Percentiles rank a stretch among this genome's conserved stretches.
Evolutionary conservation across 176 grass and related monocot genomes (phyloP).

Genomic region (Pharus latifolius): DNA sequence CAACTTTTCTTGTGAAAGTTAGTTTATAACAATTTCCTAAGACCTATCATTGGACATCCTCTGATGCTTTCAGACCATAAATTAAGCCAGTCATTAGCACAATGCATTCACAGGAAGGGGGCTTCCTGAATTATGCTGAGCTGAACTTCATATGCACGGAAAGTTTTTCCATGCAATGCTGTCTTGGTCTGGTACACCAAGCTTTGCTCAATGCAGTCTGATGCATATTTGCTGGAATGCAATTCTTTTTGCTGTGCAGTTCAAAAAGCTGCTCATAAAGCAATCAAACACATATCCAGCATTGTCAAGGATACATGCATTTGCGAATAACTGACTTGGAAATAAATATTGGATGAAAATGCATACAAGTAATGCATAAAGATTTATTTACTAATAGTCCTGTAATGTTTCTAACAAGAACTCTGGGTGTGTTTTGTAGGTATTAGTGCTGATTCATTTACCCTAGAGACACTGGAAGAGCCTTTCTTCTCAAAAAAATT

Average conservation of each 20-base stretch:
- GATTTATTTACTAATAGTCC: no score
- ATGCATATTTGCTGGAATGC: no score
- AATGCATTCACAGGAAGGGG: no score
- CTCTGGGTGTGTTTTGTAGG: constrained; percentile 30
- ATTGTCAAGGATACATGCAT: neutral
- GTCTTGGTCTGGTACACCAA: no score
- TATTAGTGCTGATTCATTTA: constrained; percentile 29
- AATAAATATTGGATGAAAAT: neutral
- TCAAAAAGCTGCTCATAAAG: neutral
- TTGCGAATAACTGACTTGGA: neutral
- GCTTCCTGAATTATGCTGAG: no score
- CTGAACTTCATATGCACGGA: no score
- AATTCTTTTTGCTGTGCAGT: neutral
- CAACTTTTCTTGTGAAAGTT: neutral
- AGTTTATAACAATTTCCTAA: neutral
- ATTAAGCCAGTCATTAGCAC: neutral
- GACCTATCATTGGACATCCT: neutral
- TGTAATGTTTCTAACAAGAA: neutral
- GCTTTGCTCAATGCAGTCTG: no score
- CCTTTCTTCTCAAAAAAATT: constrained; percentile 95
- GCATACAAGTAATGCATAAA: neutral
- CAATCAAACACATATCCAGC: neutral
- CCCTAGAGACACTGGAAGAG: constrained; percentile 54
- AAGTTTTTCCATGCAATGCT: no score
- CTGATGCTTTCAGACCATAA: neutral